Conservation (phyloP, 257 asterid species). For the Jacaranda mimosifolia region DNA sequence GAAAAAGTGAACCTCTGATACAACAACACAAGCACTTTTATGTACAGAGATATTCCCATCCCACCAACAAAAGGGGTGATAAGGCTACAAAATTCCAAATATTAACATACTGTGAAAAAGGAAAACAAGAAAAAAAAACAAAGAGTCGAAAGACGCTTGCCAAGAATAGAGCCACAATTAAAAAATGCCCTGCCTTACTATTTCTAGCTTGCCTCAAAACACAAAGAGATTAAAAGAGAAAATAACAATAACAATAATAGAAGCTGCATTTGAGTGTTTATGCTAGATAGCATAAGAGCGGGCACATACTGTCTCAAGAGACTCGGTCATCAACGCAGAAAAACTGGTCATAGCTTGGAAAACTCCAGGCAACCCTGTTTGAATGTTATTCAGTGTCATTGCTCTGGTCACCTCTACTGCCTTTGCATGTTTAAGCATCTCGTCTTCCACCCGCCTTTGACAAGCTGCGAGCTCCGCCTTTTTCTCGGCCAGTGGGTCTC, state of each 20-base stretch:
- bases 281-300: slow-evolving; percentile 80
- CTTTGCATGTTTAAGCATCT: slow-evolving; percentile 76
- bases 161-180: slow-evolving; percentile 38
- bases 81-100: slow-evolving; percentile 69
- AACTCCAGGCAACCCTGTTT: slow-evolving; percentile 96
- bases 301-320: slow-evolving; percentile 81
- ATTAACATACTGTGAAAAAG: slow-evolving; percentile 57
- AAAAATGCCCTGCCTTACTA: slow-evolving; percentile 52
- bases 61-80: slow-evolving; percentile 45
- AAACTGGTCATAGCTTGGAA: slow-evolving; percentile 98
- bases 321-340: slow-evolving; percentile 78
- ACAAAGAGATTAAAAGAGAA: slow-evolving; percentile 28
- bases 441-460: slow-evolving; percentile 94
- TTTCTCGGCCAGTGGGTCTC: slow-evolving; percentile 93
- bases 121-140: slow-evolving; percentile 22
- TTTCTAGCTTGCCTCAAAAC: slow-evolving; percentile 50
- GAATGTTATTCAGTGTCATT: slow-evolving; percentile 89
- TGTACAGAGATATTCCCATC: slow-evolving; percentile 60
- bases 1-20: slow-evolving; percentile 45
- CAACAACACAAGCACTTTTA: slow-evolving; percentile 56
- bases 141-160: slow-evolving; percentile 20
- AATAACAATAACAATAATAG: slow-evolving; percentile 11
- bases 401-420: slow-evolving; percentile 95
- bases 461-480: slow-evolving; percentile 83
- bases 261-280: neutral